Evolutionary conservation across 352 stramenopile species (phyloP).

Genomic region (Phytophthora hibernalis): DNA sequence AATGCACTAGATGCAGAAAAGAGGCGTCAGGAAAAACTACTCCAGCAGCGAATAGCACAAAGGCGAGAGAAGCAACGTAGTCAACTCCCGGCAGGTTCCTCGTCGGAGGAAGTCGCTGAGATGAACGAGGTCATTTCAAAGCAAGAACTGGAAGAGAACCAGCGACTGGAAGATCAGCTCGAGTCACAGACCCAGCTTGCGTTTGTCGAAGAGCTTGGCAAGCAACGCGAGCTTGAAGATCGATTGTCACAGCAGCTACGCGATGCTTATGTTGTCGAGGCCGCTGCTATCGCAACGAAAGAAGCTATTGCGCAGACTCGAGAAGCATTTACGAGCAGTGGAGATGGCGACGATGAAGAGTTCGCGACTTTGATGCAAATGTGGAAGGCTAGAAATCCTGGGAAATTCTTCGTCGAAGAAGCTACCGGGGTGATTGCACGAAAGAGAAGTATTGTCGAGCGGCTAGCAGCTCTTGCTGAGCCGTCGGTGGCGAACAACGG

Average conservation of each 20-base stretch:
- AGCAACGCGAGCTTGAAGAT: slow-evolving; percentile 33
- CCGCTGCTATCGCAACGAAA: slow-evolving; percentile 22
- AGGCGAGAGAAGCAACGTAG: slow-evolving; percentile 28
- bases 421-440: slow-evolving; percentile 1
- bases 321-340: slow-evolving; percentile 10
- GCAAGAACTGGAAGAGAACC: slow-evolving; percentile 28
- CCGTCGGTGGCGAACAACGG: neutral
- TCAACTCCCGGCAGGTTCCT: slow-evolving; percentile 21
- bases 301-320: slow-evolving; percentile 19
- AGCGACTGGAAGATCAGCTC: slow-evolving; percentile 38
- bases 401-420: slow-evolving; percentile 1
- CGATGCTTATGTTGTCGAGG: slow-evolving; percentile 25
- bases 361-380: slow-evolving; percentile 20
- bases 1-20: slow-evolving; percentile 32
- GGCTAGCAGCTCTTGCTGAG: slow-evolving; percentile 16
- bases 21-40: slow-evolving; percentile 31
- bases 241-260: slow-evolving; percentile 24
- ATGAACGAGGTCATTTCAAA: slow-evolving; percentile 29
- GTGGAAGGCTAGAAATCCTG: slow-evolving; percentile 20
- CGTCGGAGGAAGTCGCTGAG: slow-evolving; percentile 20
- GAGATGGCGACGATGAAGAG: slow-evolving; percentile 5
- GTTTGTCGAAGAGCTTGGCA: slow-evolving; percentile 26
- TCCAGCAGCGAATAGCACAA: slow-evolving; percentile 39
- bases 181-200: slow-evolving; percentile 30
- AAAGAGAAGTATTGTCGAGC: slow-evolving; percentile 15